Evolutionary conservation across 257 asterid genomes (phyloP), one percentile per base, ranked within the genome.

Genomic region (Solanum chilense): DNA sequence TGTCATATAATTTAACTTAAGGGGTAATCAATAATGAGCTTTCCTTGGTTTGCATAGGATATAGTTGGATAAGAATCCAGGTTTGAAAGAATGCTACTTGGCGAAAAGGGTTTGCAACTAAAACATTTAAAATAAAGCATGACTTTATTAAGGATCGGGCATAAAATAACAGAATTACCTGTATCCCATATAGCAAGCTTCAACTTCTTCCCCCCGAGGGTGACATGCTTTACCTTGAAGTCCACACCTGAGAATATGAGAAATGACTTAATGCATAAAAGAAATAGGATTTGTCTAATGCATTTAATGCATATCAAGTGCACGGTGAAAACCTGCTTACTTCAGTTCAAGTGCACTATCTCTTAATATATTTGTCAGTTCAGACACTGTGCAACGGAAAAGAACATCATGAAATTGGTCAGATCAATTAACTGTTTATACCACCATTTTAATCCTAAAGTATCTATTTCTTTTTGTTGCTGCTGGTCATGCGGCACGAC

Each of bases 121-220:
- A 37, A 47, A 11, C 42, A 29, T 18, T 45, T 9, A 8, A 47
- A 16, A 49, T 47, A 47, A 20, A 47, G 66, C 20, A 47, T 1
- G 20, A 47, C 69, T 29, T 80, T 47, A 18, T 29, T 80, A 29
- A 80, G 20, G 85, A 80, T 80, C 0, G 29, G 42, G 15, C 44
- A 47, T 31, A 80, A 80, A 29, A 27, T 47, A 47, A 18, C 41
- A 15, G 5, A 12, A 52, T 88, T 94, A 96, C 99, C 99, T 69
- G 99, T 97, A 92, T 97, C 99, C 99, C 99, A 97, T 33, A 97
- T 97, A 44, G 99, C 99, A 91, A 97, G 99, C 94, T 97, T 97
- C 97, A 97, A 83, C 82, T 90, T 97, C 90, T 97, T 97, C 84
- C 98, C 99, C 62, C 98, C 99, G 75, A 92, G 86, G 56, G 96